phyloP scores from a whole-genome alignment of 83 land plant species.

The Diphasiastrum complanatum region DNA sequence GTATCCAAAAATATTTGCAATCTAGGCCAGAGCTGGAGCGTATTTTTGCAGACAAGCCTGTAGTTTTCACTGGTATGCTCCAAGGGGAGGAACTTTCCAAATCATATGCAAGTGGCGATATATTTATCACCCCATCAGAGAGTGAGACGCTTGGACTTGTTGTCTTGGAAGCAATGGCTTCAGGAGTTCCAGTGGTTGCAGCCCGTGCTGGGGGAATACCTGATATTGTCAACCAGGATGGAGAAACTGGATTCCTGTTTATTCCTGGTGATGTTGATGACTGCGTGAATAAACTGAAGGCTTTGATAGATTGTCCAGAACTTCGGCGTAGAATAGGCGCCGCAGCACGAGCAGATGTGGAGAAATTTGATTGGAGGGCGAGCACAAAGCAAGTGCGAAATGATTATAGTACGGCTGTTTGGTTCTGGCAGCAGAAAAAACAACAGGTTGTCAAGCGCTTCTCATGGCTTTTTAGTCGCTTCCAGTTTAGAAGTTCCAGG shows the following conservation, averaged over 20 bases:
- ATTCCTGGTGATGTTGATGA: slow-evolving; percentile 87
- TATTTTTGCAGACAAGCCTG: slow-evolving; percentile 86
- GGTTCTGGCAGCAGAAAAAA: slow-evolving; percentile 71
- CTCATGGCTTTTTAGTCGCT: too few species aligned
- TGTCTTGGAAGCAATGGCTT: slow-evolving; percentile 97
- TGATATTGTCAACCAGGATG: slow-evolving; percentile 82
- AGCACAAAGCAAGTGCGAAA: slow-evolving; percentile 79
- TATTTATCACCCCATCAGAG: slow-evolving; percentile 93
- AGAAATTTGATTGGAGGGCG: slow-evolving; percentile 91
- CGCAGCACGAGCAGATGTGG: slow-evolving; percentile 83
- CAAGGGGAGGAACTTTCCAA: slow-evolving; percentile 91
- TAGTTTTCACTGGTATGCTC: slow-evolving; percentile 92
- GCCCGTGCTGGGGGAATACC: slow-evolving; percentile 96
- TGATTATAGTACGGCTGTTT: slow-evolving; percentile 95
- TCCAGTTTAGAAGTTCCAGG: too few species aligned
- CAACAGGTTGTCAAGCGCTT: slow-evolving; percentile 22
- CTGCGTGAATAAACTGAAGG: slow-evolving; percentile 59
- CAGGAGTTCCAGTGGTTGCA: slow-evolving; percentile 88
- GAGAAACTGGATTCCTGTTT: slow-evolving; percentile 73
- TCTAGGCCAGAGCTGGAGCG: slow-evolving; percentile 78
- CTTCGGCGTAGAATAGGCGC: slow-evolving; percentile 61
- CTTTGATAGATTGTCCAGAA: slow-evolving; percentile 41
- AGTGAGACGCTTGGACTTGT: slow-evolving; percentile 94
- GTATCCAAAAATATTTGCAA: slow-evolving; percentile 5
- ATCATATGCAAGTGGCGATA: slow-evolving; percentile 96